Evolutionary conservation across 163 green algal genomes (phyloP), one percentile per base, ranked within the genome.

Genomic region (Scenedesmus sp.): DNA sequence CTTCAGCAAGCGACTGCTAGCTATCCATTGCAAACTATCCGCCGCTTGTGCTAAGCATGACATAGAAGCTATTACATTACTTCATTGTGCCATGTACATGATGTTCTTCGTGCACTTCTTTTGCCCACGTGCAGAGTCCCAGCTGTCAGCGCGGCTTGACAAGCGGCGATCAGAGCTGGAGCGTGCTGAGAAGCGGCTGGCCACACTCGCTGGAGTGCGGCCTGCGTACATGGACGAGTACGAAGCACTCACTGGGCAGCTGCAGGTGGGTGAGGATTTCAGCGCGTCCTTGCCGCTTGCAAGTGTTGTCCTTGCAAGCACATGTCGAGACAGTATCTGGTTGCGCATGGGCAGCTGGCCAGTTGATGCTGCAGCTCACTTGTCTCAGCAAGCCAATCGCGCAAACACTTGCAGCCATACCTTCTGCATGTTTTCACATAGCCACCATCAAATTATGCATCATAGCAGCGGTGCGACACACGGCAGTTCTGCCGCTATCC

Each of bases 141-240:
- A 95, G 91, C 93, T 98, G 70, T 92, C 94, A 55, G 94, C 82
- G 10, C 34, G 96, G n/a, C 91, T 98, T 74, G 93, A 96, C n/a
- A 97, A 97, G 92, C 92, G 95, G 82, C 94, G 94, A 52, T 87
- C 87, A 54, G 97, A 99, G 93, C 95, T 99, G 52, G 96, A 98
- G 90, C 91, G 97, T 0, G 94, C 94, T 64, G 97, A 99, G 95
- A 98, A 97, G 93, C 95, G 97, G 7, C 96, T 98, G 57, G 94
- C 93, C 76, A 97, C 96, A n/a, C 94, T 99, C 82, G 96, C 97
- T 91, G 94, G 84, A 34, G 95, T 98, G 64, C 90, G 95, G 54
- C 96, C 96, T 2, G 96, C 95, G 1, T 97, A 98, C 94, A 97
- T 97, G 94, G 97, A 97, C 87, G 96, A 98, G 92, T 97, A 97